Conservation (phyloP, 129 eudicot species). For the Saussurea involucrata region DNA sequence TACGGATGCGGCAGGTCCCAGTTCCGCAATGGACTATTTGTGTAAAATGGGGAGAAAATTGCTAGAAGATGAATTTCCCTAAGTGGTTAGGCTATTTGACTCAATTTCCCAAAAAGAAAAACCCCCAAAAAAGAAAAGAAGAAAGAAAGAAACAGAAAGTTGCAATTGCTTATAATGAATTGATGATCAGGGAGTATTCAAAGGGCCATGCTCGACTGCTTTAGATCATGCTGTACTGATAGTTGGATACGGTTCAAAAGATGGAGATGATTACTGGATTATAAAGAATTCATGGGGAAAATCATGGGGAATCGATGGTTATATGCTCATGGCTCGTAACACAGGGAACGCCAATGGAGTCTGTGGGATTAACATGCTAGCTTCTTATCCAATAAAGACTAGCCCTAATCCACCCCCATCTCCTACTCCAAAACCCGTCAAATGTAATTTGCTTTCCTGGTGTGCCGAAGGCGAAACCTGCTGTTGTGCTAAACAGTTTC, state of each 20-base stretch:
- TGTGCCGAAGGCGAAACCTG: conserved; percentile 82
- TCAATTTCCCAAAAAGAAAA: too few species aligned
- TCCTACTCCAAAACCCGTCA: conserved; percentile 70
- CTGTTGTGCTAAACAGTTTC: conserved; percentile 55
- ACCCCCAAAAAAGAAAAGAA: too few species aligned
- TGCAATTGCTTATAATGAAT: conserved; percentile 2
- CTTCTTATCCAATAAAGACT: conserved; percentile 86
- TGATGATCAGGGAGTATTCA: conserved; percentile 71
- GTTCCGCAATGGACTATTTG: too few species aligned
- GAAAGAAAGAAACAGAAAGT: not conserved
- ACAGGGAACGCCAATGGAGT: conserved; percentile 56
- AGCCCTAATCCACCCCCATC: conserved; percentile 88
- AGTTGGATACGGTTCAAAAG: conserved; percentile 80
- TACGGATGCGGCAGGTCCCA: too few species aligned
- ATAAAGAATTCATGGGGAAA: conserved; percentile 92
- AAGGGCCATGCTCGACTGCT: conserved; percentile 86
- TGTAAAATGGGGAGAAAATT: too few species aligned
- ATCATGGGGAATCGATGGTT: conserved; percentile 83
- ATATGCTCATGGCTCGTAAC: conserved; percentile 72
- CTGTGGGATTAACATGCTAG: conserved; percentile 85
- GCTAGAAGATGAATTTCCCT: too few species aligned
- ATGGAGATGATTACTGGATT: conserved; percentile 94
- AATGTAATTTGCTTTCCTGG: conserved; percentile 58
- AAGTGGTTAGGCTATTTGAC: too few species aligned
- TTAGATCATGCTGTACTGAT: conserved; percentile 91